Conservation (phyloP, 2,329 filamentous ascomycete genomes). For the Lizonia empirigonia region DNA sequence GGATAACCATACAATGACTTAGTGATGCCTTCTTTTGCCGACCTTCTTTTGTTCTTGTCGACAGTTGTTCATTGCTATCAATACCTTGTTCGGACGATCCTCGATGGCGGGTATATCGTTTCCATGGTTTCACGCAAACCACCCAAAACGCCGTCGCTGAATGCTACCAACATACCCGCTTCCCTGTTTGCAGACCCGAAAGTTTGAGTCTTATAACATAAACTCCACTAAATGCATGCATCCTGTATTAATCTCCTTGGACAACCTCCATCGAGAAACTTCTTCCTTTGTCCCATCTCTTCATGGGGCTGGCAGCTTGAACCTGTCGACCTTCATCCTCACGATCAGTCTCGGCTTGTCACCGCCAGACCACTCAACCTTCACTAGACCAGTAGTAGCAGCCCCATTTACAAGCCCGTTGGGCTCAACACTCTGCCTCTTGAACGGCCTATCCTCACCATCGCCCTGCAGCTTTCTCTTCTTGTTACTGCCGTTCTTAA, state of each 20-base stretch:
- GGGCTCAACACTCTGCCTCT: conserved; percentile 38
- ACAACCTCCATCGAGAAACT: background rate
- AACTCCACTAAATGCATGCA: conserved; percentile 11
- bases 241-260: background rate
- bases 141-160: conserved; percentile 33
- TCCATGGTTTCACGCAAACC: background rate
- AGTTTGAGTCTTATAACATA: background rate
- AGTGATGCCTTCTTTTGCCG: background rate
- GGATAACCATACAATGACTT: background rate
- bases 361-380: conserved; percentile 23
- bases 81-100: background rate
- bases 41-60: background rate
- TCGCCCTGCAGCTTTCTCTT: conserved; percentile 30
- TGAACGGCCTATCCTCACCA: conserved; percentile 31
- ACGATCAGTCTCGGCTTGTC: conserved; percentile 26
- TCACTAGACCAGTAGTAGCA: conserved; percentile 24
- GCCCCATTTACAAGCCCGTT: conserved; percentile 18
- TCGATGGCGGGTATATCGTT: conserved; percentile 11
- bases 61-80: background rate
- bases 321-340: conserved; percentile 27
- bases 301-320: conserved; percentile 6
- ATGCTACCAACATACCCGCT: conserved; percentile 16
- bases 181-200: conserved; percentile 9
- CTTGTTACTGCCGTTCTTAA: conserved; percentile 21
- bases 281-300: background rate